Evolutionary conservation across 495 filamentous ascomycete species (phyloP).

Genomic region (Neurospora sp.): DNA sequence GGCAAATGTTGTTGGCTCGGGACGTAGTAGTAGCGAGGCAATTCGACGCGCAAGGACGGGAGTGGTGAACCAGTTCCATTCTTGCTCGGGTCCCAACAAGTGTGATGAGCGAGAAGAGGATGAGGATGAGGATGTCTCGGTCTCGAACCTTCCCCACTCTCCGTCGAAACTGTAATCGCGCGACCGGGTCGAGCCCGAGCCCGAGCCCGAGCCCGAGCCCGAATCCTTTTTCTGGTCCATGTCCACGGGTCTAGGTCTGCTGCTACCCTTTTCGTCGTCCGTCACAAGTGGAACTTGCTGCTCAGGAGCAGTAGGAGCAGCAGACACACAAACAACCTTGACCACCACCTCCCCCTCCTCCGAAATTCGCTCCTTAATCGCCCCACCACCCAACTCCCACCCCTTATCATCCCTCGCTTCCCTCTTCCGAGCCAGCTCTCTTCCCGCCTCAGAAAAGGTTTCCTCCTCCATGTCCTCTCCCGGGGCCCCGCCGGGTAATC

Average conservation of each 20-base stretch:
- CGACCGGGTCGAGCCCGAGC: no score
- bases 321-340: slow-evolving; percentile 15
- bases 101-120: neutral
- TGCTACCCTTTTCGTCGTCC: neutral
- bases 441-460: slow-evolving; percentile 9
- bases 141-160: neutral
- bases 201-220: no score
- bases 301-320: neutral
- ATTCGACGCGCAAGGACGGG: neutral
- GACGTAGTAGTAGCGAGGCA: neutral
- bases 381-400: slow-evolving; percentile 24
- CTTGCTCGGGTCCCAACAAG: neutral
- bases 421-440: slow-evolving; percentile 21
- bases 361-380: slow-evolving; percentile 18
- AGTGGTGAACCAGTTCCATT: neutral
- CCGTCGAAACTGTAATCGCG: neutral
- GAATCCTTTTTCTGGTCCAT: neutral
- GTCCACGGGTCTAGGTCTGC: no score
- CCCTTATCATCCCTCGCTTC: slow-evolving; percentile 21
- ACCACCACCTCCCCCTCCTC: slow-evolving; percentile 25
- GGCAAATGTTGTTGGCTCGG: neutral
- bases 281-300: neutral
- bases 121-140: neutral
- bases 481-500: slow-evolving; percentile 12
- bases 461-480: slow-evolving; percentile 5